These are phyloP conservation scores for Drechslerella stenobrocha DNA, from an alignment of 2,329 filamentous ascomycete genomes.

Conservation along the genomic window DNA sequence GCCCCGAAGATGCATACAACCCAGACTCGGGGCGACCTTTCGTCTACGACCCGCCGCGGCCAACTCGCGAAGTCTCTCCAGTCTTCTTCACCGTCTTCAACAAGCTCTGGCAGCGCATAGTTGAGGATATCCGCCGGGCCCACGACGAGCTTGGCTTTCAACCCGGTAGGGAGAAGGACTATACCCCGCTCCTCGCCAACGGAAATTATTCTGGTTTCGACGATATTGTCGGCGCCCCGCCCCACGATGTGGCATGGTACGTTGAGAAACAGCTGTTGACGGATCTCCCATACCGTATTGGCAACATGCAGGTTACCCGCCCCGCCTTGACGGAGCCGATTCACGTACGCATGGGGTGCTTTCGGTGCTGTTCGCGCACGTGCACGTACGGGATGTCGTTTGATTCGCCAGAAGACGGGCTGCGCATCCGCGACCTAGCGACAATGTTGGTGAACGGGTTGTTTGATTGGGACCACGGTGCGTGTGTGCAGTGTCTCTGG, in stretches of 20 bases:
- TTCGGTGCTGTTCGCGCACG: slow-evolving; percentile 24
- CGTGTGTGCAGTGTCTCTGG: slow-evolving; percentile 35
- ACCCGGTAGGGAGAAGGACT: slow-evolving; percentile 38
- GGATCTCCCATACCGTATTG: slow-evolving; percentile 25
- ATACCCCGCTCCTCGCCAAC: slow-evolving; percentile 37
- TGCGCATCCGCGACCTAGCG: slow-evolving; percentile 32
- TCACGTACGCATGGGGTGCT: slow-evolving; percentile 42
- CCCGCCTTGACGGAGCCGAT: slow-evolving; percentile 35
- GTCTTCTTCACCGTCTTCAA: slow-evolving; percentile 23
- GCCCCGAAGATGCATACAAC: slow-evolving; percentile 5
- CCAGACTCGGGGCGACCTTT: slow-evolving; percentile 25
- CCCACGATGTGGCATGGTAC: slow-evolving; percentile 41
- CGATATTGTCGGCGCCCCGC: slow-evolving; percentile 36
- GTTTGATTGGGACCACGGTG: slow-evolving; percentile 44
- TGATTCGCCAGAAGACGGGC: slow-evolving; percentile 19
- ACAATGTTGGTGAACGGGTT: slow-evolving; percentile 35
- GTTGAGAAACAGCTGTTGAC: slow-evolving; percentile 36
- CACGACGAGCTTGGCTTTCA: slow-evolving; percentile 38
- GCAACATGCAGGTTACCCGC: slow-evolving; percentile 33
- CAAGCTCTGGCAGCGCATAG: slow-evolving; percentile 34
- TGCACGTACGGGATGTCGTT: slow-evolving; percentile 38
- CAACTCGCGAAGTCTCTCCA: slow-evolving; percentile 26
- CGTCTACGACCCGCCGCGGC: slow-evolving; percentile 29
- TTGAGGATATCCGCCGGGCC: slow-evolving; percentile 28
- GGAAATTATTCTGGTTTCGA: slow-evolving; percentile 39